Evolutionary conservation across 106 monocot genomes (phyloP).

Genomic region (Xerophyta viscosa): DNA sequence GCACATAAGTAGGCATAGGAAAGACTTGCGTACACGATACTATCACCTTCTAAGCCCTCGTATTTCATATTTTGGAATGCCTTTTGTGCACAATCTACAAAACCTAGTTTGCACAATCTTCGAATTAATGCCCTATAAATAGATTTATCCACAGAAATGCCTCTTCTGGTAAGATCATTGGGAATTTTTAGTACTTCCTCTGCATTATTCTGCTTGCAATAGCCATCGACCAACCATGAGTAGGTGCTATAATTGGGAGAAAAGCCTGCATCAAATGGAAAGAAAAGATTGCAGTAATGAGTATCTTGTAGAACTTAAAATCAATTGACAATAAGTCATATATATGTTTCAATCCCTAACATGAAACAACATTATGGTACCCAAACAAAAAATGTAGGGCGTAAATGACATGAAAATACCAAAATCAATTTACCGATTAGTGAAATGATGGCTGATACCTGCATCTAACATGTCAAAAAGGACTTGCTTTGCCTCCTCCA

Average conservation of each 20-base stretch:
- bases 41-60: constrained; percentile 49
- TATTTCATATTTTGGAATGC: constrained; percentile 42
- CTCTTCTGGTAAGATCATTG: constrained; percentile 56
- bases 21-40: constrained; percentile 46
- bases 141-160: constrained; percentile 53
- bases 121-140: constrained; percentile 79
- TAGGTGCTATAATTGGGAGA: constrained; percentile 69
- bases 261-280: constrained; percentile 39
- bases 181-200: constrained; percentile 55
- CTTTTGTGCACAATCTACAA: constrained; percentile 52
- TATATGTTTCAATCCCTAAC: too few relatives aligned
- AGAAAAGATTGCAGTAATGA: background rate
- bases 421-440: too few relatives aligned
- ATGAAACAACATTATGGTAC: too few relatives aligned
- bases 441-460: constrained; percentile 24
- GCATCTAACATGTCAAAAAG: constrained; percentile 79
- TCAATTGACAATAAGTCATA: too few relatives aligned
- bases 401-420: too few relatives aligned
- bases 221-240: constrained; percentile 91
- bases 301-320: too few relatives aligned
- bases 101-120: constrained; percentile 70
- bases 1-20: constrained; percentile 57
- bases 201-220: constrained; percentile 69
- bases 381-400: too few relatives aligned
- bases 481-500: constrained; percentile 71